phyloP scores from a whole-genome alignment of 179 eudicot genomes.

The Gypsophila paniculata region DNA sequence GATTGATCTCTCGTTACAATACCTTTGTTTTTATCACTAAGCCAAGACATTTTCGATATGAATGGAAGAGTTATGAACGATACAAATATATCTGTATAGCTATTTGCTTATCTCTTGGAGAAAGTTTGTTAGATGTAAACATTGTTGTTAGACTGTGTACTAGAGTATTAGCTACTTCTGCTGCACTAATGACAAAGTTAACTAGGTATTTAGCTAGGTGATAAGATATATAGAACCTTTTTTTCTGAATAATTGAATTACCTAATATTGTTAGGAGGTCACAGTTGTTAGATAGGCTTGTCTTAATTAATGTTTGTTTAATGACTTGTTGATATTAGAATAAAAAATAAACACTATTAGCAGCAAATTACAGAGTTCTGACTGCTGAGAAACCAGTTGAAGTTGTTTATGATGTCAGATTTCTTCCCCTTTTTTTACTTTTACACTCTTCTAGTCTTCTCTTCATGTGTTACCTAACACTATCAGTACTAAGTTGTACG shows the following conservation, averaged over 20 bases:
- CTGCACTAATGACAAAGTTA: too few relatives aligned
- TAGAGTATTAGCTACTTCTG: neutral
- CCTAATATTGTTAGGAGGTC: neutral
- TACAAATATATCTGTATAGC: neutral
- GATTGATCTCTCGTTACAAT: too few relatives aligned
- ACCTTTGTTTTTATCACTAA: too few relatives aligned
- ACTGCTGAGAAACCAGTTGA: neutral
- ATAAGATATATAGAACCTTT: neutral
- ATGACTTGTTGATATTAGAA: neutral
- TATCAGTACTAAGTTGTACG: slow-evolving; percentile 4
- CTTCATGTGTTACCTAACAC: slow-evolving; percentile 7
- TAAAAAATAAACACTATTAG: neutral
- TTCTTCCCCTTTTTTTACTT: neutral
- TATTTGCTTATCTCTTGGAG: neutral
- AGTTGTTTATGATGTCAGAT: neutral
- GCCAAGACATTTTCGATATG: too few relatives aligned
- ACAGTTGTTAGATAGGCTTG: neutral
- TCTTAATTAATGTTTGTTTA: neutral
- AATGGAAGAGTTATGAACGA: too few relatives aligned
- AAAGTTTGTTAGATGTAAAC: neutral
- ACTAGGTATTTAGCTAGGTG: neutral
- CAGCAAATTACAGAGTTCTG: neutral
- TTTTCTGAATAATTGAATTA: neutral
- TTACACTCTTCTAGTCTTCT: neutral
- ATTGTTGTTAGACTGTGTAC: neutral